Percentiles rank a stretch among this genome's conserved stretches.
Evolutionary conservation across 2,329 filamentous ascomycete species (phyloP).

Genomic region (Eurotiales sp.): DNA sequence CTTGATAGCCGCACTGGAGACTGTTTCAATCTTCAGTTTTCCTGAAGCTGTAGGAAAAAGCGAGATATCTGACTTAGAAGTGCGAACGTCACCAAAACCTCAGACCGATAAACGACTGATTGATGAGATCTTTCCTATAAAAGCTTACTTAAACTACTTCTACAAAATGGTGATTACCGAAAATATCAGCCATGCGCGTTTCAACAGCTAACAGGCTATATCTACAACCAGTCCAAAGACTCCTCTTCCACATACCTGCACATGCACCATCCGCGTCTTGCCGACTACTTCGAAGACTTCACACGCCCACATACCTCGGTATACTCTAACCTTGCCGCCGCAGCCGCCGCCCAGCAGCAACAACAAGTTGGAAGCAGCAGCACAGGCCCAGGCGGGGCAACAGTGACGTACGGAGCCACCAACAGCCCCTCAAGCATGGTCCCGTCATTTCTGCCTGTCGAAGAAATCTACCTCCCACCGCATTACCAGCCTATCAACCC

Average conservation of each 20-base stretch:
- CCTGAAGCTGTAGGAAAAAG: too few species aligned
- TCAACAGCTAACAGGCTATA: not conserved
- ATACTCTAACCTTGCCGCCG: constrained; percentile 17
- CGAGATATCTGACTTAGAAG: too few species aligned
- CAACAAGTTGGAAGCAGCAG: constrained; percentile 6
- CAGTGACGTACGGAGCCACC: constrained; percentile 27
- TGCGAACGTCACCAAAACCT: too few species aligned
- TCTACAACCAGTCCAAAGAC: constrained; percentile 45
- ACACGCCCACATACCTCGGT: constrained; percentile 41
- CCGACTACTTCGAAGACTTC: constrained; percentile 50
- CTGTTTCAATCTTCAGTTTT: too few species aligned
- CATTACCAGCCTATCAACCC: constrained; percentile 62
- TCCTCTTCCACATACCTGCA: constrained; percentile 48
- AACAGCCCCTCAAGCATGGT: constrained; percentile 28
- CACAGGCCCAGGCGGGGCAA: not conserved
- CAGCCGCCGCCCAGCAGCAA: constrained; percentile 16
- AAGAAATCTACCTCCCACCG: constrained; percentile 59
- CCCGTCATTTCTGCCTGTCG: constrained; percentile 47
- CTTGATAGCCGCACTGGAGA: too few species aligned
- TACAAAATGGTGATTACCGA: not conserved
- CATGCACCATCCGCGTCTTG: constrained; percentile 46
- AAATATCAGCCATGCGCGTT: not conserved
- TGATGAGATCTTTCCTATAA: too few species aligned
- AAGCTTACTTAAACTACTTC: not conserved
- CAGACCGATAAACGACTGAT: too few species aligned